These are phyloP conservation scores for Hemisphaericaspora xylofermentans DNA, from an alignment of 1,139 yeast genomes.

Conservation along the genomic window DNA sequence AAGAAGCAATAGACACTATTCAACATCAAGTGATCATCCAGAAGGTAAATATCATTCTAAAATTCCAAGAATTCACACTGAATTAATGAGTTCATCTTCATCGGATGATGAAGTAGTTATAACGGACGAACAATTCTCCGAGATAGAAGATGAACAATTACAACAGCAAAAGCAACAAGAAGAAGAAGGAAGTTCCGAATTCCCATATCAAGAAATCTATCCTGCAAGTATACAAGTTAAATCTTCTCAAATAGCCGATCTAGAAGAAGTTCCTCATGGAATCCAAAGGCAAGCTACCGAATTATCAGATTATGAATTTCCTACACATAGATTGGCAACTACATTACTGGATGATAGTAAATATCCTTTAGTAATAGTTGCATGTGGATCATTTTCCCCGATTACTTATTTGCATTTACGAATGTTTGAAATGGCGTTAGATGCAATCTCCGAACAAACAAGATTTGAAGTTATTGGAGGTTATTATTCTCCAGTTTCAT, in stretches of 20 bases:
- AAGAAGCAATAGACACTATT: slow-evolving; percentile 8
- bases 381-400: slow-evolving; percentile 97
- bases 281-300: slow-evolving; percentile 79
- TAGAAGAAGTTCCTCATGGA: slow-evolving; percentile 96
- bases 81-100: slow-evolving; percentile 32
- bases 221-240: slow-evolving; percentile 53
- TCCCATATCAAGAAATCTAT: slow-evolving; percentile 19
- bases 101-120: slow-evolving; percentile 27
- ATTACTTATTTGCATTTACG: slow-evolving; percentile 90
- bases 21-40: slow-evolving; percentile 2
- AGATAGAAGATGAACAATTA: background rate
- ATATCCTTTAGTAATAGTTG: slow-evolving; percentile 89
- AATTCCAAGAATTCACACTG: slow-evolving; percentile 45
- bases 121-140: slow-evolving; percentile 3
- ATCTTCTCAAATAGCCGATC: slow-evolving; percentile 78
- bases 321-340: slow-evolving; percentile 79
- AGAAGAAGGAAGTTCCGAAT: background rate
- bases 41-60: slow-evolving; percentile 27
- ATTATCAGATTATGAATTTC: slow-evolving; percentile 70
- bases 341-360: slow-evolving; percentile 72
- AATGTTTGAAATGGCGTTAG: slow-evolving; percentile 98
- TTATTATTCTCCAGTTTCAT: slow-evolving; percentile 95
- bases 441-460: slow-evolving; percentile 89
- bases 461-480: slow-evolving; percentile 96
- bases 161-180: background rate